Base-by-base conservation (phyloP, 331 rosid species). In the Phaseolus coccineus region DNA sequence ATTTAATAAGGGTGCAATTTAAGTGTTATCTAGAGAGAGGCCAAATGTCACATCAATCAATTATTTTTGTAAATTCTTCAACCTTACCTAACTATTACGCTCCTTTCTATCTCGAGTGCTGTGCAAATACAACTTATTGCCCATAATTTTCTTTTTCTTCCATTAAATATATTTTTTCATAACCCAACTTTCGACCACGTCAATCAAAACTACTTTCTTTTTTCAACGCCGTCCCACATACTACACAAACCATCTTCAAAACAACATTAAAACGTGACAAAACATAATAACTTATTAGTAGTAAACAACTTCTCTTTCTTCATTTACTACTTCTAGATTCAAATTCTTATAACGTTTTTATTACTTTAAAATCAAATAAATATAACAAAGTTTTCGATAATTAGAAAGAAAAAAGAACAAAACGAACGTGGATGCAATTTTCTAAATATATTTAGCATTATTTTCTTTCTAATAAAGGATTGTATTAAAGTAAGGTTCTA, bases 11-110 rank as follows among this genome's bases (percentile, higher is more conserved):
- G 48, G 1, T 57, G 30, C 68, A 42, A 19, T 4, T 27, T 28
- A 73, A 57, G 39, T 77, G 64, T 65, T 56, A 46, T 3, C 27
- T 8, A 0, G 8, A 8, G 44, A 67, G 56, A 66, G 59, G 80
- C 75, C 61, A 73, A 37, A 83, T 51, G 87, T 79, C 84, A 69
- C 81, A 61, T 83, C 81, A 79, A 64, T 37, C 63, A 79, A 74
- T 22, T 70, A 6, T 14, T 35, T 83, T 78, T 27, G 55, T 10
- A 28, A 52, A 58, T 69, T 28, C 37, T 48, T 56, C 86, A 59
- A 78, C 62, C 44, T 57, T 48, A 77, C 79, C 79, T 77, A 78
- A 83, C 83, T 47, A 47, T 33, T 65, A n/a, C 73, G 25, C 35
- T 22, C 79, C 77, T 78, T 67, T 57, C 61, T 64, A 55, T 31